Evolutionary conservation across 148 eudicot species (phyloP), one percentile per base, ranked within the genome.

Genomic region (Bassia scoparia): DNA sequence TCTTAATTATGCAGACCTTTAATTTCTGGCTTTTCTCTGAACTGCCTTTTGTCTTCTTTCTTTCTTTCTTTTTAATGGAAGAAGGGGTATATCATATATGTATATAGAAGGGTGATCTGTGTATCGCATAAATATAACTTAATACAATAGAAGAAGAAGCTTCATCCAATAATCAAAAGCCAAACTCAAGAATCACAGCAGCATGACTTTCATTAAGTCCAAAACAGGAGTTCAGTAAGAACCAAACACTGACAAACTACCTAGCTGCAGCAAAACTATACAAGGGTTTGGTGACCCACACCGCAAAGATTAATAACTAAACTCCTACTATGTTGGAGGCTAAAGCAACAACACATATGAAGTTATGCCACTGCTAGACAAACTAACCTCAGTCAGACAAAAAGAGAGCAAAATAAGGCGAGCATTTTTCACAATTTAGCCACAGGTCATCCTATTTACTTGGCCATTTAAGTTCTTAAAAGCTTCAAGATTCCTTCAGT

Each of bases 241-340:
- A 37, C 43, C 43, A 6, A 37, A 37, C 43, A 37, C 9, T 37
- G 43, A 37, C 5, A 5, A 41, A 52, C 56, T 0, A 7, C 56
- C 56, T 26, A 17, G 56, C 56, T 10, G 29, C 14, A 43, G 54
- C 50, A 53, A 8, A 38, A 66, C 71, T 72, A 46, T 67, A 78
- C 77, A 78, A 23, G 67, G 62, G 23, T 44, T 50, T 37, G 23
- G n/a, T n/a, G n/a, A n/a, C n/a, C n/a, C n/a, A 58, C 15, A 29
- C 15, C 35, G 53, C 21, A 27, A 21, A n/a, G 56, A 52, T 6
- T 18, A 52, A 52, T 18, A 21, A 41, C 46, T 8, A 14, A 20
- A 52, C 21, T 52, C 20, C 24, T 3, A 8, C 56, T 21, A 21
- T 18, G 23, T 52, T 9, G 27, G 68, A 59, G 33, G 58, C 76